Base-by-base conservation (phyloP, 2,329 filamentous ascomycete genomes). In the Botryotinia convoluta region DNA sequence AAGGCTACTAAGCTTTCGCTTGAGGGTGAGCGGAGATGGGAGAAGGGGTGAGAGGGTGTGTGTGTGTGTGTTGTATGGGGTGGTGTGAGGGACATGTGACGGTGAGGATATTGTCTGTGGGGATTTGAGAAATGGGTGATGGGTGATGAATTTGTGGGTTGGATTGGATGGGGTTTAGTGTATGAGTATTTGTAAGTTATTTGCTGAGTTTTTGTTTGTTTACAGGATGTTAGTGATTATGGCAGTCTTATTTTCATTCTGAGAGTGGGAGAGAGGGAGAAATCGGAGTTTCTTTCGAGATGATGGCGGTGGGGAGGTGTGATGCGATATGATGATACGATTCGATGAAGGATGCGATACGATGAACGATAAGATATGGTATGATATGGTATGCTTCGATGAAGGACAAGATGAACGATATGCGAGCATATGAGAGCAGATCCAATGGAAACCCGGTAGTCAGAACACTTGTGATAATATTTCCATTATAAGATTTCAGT, bases 211-310 rank as follows among this genome's bases (percentile, higher is more conserved):
- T 29, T 29, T 29, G 51, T 18, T 29, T 57, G 0, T 32, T 29
- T 57, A 1, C 0, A 32, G 1, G 14, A 29, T 18, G 6, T 29
- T 0, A 0, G 7, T 57, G 14, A 29, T 32, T 18, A 29, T 54
- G 51, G 7, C 14, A 12, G 14, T 9, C 18, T 16, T 29, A 8
- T 18, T 32, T 57, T 8, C 16, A 6, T 57, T 57, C 14, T 1
- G 16, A 57, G 3, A 18, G n/a, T 3, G 14, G 14, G n/a, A 18
- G 16, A 16, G 51, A 26, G 16, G n/a, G n/a, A 54, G 45, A 26
- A 48, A 26, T 29, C 1, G 7, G 3, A 3, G 6, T 29, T 3
- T 16, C 51, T 54, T 6, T 54, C 26, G n/a, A 57, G n/a, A 18
- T 57, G n/a, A 18, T 32, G 51, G 14, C 26, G 4, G 26, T 2